Evolutionary conservation across 306 rosid species (phyloP).

Genomic region (Casuarina glauca): DNA sequence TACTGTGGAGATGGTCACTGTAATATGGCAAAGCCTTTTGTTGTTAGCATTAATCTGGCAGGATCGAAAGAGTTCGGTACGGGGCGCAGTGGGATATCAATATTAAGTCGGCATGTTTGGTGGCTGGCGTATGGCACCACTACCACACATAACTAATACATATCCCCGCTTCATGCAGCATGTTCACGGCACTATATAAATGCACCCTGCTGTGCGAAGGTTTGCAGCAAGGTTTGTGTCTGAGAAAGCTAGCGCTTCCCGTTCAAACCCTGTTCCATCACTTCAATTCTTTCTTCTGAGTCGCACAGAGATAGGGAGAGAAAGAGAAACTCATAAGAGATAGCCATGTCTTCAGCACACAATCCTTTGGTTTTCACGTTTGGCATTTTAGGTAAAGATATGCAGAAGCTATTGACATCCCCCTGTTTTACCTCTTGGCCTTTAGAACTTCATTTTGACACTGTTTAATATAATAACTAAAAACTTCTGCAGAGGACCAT

Average conservation of each 20-base stretch:
- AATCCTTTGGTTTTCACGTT: conserved; percentile 44
- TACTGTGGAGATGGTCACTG: too few relatives aligned
- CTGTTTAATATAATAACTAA: too few relatives aligned
- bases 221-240: conserved; percentile 40
- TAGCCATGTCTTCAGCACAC: conserved; percentile 28
- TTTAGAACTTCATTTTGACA: too few relatives aligned
- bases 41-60: too few relatives aligned
- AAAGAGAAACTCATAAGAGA: not conserved
- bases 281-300: not conserved
- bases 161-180: conserved; percentile 34
- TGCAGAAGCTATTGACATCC: not conserved
- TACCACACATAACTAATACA: not conserved
- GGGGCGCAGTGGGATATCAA: too few relatives aligned
- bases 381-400: conserved; percentile 67
- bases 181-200: conserved; percentile 45
- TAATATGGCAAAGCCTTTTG: too few relatives aligned
- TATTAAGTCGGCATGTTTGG: conserved; percentile 43
- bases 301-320: not conserved
- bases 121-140: conserved; percentile 34
- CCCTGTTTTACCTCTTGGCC: not conserved
- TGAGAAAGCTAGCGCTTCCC: conserved; percentile 15
- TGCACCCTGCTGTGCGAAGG: not conserved
- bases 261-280: conserved; percentile 24
- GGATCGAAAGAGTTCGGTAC: too few relatives aligned
- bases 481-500: too few relatives aligned